Conservation (phyloP, 2,329 filamentous ascomycete species). For the Ambrosiella cleistominuta region DNA sequence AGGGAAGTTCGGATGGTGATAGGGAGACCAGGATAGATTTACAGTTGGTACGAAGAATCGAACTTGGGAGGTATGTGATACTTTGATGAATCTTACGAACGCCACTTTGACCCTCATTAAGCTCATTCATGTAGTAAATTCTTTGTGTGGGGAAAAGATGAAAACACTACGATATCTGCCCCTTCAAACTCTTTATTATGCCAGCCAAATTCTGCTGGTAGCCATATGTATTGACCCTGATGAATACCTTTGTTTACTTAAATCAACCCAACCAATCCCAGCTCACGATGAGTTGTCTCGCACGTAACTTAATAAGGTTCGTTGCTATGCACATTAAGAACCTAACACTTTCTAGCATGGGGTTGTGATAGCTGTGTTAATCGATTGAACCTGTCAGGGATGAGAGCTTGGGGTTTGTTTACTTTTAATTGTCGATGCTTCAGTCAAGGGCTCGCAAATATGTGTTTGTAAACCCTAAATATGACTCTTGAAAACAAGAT, state of each 20-base stretch:
- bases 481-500: too few relatives aligned
- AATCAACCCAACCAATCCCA: not conserved
- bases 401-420: not conserved
- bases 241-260: too few relatives aligned
- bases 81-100: not conserved
- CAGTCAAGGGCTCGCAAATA: too few relatives aligned
- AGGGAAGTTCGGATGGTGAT: not conserved
- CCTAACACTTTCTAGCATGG: not conserved
- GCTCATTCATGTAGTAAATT: too few relatives aligned
- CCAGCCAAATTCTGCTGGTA: too few relatives aligned
- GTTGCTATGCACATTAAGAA: not conserved
- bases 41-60: not conserved
- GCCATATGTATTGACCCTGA: too few relatives aligned
- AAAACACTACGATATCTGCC: too few relatives aligned
- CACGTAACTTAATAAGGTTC: not conserved
- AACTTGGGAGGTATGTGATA: not conserved
- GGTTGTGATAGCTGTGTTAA: not conserved
- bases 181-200: too few relatives aligned
- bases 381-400: not conserved
- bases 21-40: not conserved
- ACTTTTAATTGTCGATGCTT: not conserved
- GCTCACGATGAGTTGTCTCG: not conserved
- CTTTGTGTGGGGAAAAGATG: too few relatives aligned
- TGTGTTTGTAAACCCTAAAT: too few relatives aligned
- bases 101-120: too few relatives aligned